Percentiles rank a stretch among this genome's conserved stretches.
Evolutionary conservation across 176 grass and related monocot species (phyloP).

Genomic region (Zoysia japonica): DNA sequence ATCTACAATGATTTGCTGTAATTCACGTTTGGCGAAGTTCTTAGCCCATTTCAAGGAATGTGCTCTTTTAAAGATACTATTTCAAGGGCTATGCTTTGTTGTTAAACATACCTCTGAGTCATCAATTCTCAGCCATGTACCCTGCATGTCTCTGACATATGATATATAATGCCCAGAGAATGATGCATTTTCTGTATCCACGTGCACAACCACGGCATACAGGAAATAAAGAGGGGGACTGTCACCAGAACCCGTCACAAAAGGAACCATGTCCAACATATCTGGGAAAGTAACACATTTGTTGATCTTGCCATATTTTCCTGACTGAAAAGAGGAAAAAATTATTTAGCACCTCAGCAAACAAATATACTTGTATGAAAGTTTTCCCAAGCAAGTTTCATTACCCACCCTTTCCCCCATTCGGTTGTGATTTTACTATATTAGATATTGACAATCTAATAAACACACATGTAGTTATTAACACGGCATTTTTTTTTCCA

Average conservation of each 20-base stretch:
- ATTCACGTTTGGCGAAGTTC: background rate
- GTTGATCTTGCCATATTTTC: constrained; percentile 98
- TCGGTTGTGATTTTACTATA: background rate
- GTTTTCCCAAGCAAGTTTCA: background rate
- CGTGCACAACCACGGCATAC: constrained; percentile 93
- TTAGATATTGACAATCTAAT: background rate
- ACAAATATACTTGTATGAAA: constrained; percentile 3
- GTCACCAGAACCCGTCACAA: constrained; percentile 82
- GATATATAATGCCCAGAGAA: constrained; percentile 96
- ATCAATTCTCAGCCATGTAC: constrained; percentile 95
- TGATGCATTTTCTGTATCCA: constrained; percentile 94
- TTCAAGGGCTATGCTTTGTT: background rate
- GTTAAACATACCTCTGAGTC: constrained; percentile 80
- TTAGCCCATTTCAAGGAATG: constrained; percentile 36
- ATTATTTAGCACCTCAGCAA: constrained; percentile 16
- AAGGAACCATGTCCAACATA: constrained; percentile 99
- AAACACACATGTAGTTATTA: background rate
- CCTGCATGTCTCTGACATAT: constrained; percentile 96
- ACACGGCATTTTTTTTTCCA: background rate
- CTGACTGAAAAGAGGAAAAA: constrained; percentile 64
- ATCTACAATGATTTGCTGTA: constrained; percentile 15
- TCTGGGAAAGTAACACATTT: constrained; percentile 99
- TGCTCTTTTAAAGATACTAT: constrained; percentile 39
- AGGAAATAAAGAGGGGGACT: constrained; percentile 92
- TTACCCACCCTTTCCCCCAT: background rate